A percentile compares a stretch with the other conserved stretches of the same genome.
These are phyloP conservation scores for Orychophragmus violaceus DNA, from an alignment of 345 rosid genomes.

Conservation along the genomic window DNA sequence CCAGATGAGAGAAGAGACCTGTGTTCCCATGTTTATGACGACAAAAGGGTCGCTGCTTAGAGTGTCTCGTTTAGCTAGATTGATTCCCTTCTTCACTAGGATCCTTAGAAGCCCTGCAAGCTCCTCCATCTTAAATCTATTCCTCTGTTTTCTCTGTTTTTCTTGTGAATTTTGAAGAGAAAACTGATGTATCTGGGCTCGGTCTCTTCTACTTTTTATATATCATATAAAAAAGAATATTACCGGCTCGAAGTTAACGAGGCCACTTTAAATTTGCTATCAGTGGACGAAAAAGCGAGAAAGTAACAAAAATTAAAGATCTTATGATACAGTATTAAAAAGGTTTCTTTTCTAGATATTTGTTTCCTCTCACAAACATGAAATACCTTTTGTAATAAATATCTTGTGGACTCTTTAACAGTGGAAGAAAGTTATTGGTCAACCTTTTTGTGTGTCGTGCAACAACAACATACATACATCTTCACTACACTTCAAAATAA, in stretches of 20 bases:
- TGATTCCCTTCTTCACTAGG: constrained; percentile 38
- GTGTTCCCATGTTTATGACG: constrained; percentile 37
- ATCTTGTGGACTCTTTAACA: background rate
- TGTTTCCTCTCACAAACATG: background rate
- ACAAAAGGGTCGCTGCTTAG: constrained; percentile 51
- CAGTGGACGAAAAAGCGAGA: constrained; percentile 7
- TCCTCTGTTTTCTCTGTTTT: background rate
- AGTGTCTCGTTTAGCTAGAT: constrained; percentile 42
- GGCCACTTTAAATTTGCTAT: background rate
- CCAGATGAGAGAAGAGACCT: constrained; percentile 30
- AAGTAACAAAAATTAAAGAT: background rate
- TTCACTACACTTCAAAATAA: background rate
- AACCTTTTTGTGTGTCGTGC: background rate
- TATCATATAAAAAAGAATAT: background rate
- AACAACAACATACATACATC: background rate
- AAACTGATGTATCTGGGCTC: background rate
- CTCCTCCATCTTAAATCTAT: constrained; percentile 36
- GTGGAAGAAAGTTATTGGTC: background rate
- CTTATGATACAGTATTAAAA: background rate
- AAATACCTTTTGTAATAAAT: background rate
- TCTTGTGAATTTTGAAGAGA: background rate
- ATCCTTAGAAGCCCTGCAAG: constrained; percentile 38
- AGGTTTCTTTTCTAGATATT: background rate
- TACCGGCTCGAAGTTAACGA: constrained; percentile 23
- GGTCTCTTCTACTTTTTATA: background rate